Evolutionary conservation across 345 rosid genomes (phyloP).

Genomic region (Angophora floribunda): DNA sequence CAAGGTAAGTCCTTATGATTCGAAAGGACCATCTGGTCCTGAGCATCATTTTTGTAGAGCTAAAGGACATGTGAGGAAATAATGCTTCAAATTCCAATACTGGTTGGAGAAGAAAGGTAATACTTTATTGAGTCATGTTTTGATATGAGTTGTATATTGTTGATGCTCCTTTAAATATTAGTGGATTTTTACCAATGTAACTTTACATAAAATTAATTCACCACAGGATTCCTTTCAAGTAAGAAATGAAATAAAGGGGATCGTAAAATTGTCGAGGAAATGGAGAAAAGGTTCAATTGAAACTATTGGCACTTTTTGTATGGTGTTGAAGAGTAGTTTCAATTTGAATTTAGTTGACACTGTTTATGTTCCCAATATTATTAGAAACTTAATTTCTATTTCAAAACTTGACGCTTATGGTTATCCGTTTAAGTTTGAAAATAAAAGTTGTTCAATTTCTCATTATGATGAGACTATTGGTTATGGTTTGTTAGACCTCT

Average conservation of each 20-base stretch:
- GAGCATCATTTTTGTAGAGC: too few relatives aligned
- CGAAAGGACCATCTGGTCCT: too few relatives aligned
- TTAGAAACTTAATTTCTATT: not conserved
- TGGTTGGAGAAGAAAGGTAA: too few relatives aligned
- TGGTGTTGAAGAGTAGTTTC: not conserved
- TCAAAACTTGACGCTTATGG: not conserved
- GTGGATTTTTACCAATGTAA: too few relatives aligned
- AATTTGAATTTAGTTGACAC: not conserved
- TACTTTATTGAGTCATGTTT: too few relatives aligned
- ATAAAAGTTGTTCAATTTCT: not conserved
- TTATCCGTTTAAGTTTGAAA: not conserved
- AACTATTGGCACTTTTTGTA: not conserved
- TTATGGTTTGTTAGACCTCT: not conserved
- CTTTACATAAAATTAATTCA: too few relatives aligned
- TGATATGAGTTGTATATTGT: too few relatives aligned
- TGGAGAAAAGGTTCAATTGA: not conserved
- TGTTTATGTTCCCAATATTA: not conserved
- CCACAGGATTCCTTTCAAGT: not conserved
- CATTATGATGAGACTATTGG: not conserved
- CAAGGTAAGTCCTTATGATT: too few relatives aligned
- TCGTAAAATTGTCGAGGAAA: not conserved
- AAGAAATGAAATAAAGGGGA: not conserved
- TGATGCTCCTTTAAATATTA: too few relatives aligned
- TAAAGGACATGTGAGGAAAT: too few relatives aligned
- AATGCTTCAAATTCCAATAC: too few relatives aligned